Percentiles rank a stretch among this genome's conserved stretches.
phyloP scores from a whole-genome alignment of 352 stramenopile species.

The Globisporangium cystogenes region DNA sequence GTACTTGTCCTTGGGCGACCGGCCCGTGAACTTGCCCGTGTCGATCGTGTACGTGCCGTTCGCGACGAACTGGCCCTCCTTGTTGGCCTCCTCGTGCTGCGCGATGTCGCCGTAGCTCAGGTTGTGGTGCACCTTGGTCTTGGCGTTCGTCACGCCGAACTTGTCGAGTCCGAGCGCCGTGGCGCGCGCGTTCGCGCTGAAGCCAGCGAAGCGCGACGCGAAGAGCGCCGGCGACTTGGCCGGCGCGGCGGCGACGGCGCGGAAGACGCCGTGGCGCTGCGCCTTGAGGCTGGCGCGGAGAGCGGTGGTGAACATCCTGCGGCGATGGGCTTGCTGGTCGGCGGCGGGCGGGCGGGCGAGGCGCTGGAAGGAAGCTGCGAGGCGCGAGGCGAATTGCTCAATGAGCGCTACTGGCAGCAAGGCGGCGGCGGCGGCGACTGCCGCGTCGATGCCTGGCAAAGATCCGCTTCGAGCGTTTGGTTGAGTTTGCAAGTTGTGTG shows the following conservation, averaged over 20 bases:
- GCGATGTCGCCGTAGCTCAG: slow-evolving; percentile 95
- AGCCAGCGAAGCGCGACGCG: slow-evolving; percentile 21
- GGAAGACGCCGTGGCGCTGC: slow-evolving; percentile 41
- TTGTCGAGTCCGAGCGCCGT: slow-evolving; percentile 69
- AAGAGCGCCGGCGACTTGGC: slow-evolving; percentile 10
- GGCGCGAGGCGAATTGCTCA: slow-evolving; percentile 33
- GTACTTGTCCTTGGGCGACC: slow-evolving; percentile 98
- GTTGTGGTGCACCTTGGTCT: slow-evolving; percentile 93
- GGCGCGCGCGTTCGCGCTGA: slow-evolving; percentile 40
- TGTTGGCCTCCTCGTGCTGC: slow-evolving; percentile 93
- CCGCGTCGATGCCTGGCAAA: too few species aligned
- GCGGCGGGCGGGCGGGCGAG: not conserved
- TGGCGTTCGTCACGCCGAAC: slow-evolving; percentile 89
- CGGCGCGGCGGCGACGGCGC: slow-evolving; percentile 12
- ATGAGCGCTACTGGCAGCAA: slow-evolving; percentile 7
- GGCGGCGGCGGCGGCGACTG: too few species aligned
- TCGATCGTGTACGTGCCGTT: slow-evolving; percentile 96
- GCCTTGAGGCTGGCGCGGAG: slow-evolving; percentile 50
- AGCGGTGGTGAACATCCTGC: slow-evolving; percentile 50
- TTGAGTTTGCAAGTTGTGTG: too few species aligned
- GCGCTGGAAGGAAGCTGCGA: not conserved
- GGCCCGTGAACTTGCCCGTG: slow-evolving; percentile 98
- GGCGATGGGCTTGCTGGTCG: too few species aligned
- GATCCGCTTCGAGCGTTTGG: too few species aligned
- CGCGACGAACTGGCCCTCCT: slow-evolving; percentile 88